Evolutionary conservation across 1,284 basidiomycete species (phyloP).

Genomic region (Tylopilus orsonianus): DNA sequence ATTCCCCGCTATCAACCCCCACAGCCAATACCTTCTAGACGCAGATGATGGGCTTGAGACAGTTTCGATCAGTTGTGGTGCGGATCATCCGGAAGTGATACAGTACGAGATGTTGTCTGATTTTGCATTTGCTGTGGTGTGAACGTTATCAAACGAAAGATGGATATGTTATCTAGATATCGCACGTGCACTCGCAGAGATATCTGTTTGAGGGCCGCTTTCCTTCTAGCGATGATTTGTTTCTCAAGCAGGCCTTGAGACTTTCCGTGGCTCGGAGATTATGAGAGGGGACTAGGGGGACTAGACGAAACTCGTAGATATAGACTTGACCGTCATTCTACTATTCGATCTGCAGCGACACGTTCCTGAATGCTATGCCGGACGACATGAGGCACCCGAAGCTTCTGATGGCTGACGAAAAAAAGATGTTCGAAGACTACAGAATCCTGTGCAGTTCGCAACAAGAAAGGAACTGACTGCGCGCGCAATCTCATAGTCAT

Average conservation of each 20-base stretch:
- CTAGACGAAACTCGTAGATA: constrained; percentile 7
- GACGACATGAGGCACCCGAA: neutral
- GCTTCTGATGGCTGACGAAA: neutral
- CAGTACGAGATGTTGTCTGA: constrained; percentile 20
- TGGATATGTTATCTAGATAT: constrained; percentile 26
- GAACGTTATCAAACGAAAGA: constrained; percentile 24
- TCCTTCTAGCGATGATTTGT: constrained; percentile 9
- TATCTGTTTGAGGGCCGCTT: constrained; percentile 13
- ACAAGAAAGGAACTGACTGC: too few relatives aligned
- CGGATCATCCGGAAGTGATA: constrained; percentile 31
- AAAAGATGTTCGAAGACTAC: neutral
- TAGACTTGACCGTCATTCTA: neutral
- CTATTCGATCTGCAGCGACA: neutral
- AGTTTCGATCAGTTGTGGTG: constrained; percentile 23
- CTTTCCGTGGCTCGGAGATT: constrained; percentile 1
- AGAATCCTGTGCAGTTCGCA: neutral
- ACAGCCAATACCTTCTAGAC: constrained; percentile 9
- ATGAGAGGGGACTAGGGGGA: neutral
- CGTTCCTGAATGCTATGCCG: neutral
- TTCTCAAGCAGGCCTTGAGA: constrained; percentile 16
- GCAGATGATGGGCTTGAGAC: constrained; percentile 19
- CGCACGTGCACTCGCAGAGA: constrained; percentile 19
- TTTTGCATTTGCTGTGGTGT: constrained; percentile 23
- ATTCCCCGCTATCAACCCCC: constrained; percentile 28
- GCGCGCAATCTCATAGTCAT: neutral